Evolutionary conservation across 2,329 filamentous ascomycete species (phyloP), one percentile per base, ranked within the genome.

Genomic region (Arthroderma sp.): DNA sequence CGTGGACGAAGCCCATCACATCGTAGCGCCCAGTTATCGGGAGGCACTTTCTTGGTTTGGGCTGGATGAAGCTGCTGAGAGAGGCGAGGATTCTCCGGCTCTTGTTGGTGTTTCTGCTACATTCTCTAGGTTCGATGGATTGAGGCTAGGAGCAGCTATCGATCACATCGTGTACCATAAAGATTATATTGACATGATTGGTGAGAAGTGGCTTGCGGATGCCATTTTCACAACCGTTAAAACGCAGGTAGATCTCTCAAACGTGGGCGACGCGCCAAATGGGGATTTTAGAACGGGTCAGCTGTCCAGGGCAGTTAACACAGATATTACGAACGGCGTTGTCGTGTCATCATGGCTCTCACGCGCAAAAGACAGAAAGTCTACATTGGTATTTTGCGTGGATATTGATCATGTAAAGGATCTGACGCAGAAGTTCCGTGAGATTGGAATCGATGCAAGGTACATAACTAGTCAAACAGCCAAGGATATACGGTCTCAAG

Each of bases 91-190:
- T 32, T 70, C 74, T 8, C 81, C 85, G 0, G 75, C 78, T 11
- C 69, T 98, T 9, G 81, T 98, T 8, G 91, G 91, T 4, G 88
- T 98, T 3, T 95, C 89, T 6, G 91, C 91, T 3, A 82, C 79
- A 1, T 73, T 82, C 51, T 78, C 76, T n/a, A 66, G 89, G 40
- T 86, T 86, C 48, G 89, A 96, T 57, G 89, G 89, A 0, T 67
- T 94, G 30, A 79, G 77, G 47, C 71, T 96, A 1, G 88, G 88
- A 1, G 72, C 81, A 8, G 88, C 83, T 30, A 91, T 96, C 54
- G 89, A 96, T 55, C 83, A 94, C 57, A 94, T 96, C 49, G 89
- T 95, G 40, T 96, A 94, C 55, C 89, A 96, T 62, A 91, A 87
- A 52, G 80, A 85, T 56, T 86, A 83, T 50, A 70, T 83, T 29